Base-by-base conservation (phyloP, 805 yeast genomes). In the Zygosaccharomyces gambellarensis region DNA sequence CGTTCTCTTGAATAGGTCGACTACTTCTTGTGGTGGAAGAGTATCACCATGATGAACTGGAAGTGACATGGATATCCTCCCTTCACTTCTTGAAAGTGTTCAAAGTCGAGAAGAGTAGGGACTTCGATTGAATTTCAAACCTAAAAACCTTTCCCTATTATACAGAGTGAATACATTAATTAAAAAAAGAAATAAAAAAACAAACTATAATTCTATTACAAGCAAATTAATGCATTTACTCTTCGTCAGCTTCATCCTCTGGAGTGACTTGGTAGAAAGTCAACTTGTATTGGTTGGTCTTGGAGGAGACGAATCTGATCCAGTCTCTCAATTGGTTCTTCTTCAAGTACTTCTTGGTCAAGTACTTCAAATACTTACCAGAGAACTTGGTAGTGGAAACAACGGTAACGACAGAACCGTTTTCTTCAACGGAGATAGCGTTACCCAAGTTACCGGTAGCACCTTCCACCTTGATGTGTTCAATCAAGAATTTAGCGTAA, bases 241-340 rank as follows among this genome's bases (percentile, higher is more conserved):
- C 97, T 70, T 88, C 97, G 66, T 86, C 95, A 74, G 87, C 97
- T 67, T 82, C 88, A 71, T 90, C 97, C 70, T 90, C 96, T 68
- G 87, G 92, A 69, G 92, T 90, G 75, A 92, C 94, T 77, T 95
- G 89, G 97, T 88, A 94, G 97, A 92, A 92, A 78, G 94, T 90
- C 81, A 92, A 83, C 77, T 87, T 87, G 88, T 94, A 94, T 76
- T 82, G 84, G 85, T 90, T 88, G 78, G 87, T 87, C 81, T 90
- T 86, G 72, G 86, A 84, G 62, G 98, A 87, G 64, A 92, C 96
- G 71, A 92, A 90, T 84, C 98, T 94, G 79, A 92, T 90, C 98
- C 98, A 92, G 83, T 94, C 98, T 83, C 97, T 90, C 82, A 92
- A 87, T 80, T 88, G 95, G 92, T 90, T 89, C 88, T 94, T 94